These are phyloP conservation scores for Cutaneotrichosporon dermatis DNA, from an alignment of 1,284 basidiomycete species.

Conservation along the genomic window DNA sequence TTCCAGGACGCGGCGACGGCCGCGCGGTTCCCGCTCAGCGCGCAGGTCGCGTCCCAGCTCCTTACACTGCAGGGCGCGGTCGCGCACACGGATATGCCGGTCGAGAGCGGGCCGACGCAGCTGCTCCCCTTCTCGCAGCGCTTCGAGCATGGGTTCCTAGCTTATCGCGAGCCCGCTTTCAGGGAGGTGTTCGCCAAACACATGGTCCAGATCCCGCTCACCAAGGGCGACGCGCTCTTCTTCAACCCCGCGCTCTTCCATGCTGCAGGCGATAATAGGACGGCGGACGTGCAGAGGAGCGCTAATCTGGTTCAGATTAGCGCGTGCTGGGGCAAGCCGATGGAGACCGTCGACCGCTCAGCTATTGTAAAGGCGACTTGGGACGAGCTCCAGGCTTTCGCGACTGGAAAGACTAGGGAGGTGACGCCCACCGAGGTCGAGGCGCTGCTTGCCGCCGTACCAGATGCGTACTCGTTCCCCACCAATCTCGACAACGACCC, in stretches of 20 bases:
- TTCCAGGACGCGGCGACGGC: conserved; percentile 9
- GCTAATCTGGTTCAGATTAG: conserved; percentile 24
- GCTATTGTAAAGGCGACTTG: background rate
- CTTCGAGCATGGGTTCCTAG: conserved; percentile 14
- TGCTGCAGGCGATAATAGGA: conserved; percentile 19
- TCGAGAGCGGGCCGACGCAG: conserved; percentile 17
- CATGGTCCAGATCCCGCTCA: conserved; percentile 15
- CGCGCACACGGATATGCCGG: conserved; percentile 23
- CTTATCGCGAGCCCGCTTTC: conserved; percentile 9
- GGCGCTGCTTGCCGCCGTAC: conserved; percentile 9
- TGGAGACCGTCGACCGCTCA: conserved; percentile 22
- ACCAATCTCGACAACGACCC: conserved; percentile 22
- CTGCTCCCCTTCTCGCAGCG: conserved; percentile 19
- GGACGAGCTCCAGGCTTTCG: background rate
- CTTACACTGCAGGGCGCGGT: conserved; percentile 23
- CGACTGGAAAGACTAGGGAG: background rate
- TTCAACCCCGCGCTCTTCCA: conserved; percentile 29
- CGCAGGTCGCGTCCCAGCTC: conserved; percentile 15
- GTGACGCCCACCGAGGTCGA: background rate
- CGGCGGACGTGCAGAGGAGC: background rate
- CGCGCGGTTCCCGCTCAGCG: conserved; percentile 12
- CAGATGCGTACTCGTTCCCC: conserved; percentile 19
- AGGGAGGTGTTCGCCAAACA: conserved; percentile 1
- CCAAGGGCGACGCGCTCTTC: conserved; percentile 22
- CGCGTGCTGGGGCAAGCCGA: conserved; percentile 17